Evolutionary conservation across 306 rosid species (phyloP), one percentile per base, ranked within the genome.

Genomic region (Ammopiptanthus mongolicus): DNA sequence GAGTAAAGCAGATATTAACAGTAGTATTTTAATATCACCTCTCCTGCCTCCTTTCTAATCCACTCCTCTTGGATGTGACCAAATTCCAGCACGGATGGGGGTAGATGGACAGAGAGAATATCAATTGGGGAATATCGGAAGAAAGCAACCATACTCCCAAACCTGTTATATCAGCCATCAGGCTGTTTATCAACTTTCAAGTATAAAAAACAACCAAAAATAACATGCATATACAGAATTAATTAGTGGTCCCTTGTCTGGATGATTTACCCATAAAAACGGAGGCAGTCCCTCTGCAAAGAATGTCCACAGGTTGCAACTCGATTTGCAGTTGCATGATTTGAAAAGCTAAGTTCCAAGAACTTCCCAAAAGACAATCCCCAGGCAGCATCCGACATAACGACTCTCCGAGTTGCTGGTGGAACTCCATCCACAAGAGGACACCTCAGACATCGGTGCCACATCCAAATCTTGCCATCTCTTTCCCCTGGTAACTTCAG

Each of bases 301-400:
- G 99, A 96, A 86, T 96, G 99, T 37, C 99, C 99, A 74, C 99
- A 96, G 67, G 86, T 83, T 36, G 99, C 99, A 42, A 92, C 89
- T 17, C 99, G 98, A 82, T 96, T 96, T 4, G 99, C 99, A 78
- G 99, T 96, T 37, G 99, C 97, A 78, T 95, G 97, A 80, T 95
- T 95, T 76, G 99, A 95, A 78, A 96, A 96, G 85, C 99, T 91
- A 71, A 96, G 94, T 82, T 96, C 99, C 91, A 96, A 87, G 84
- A 96, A 96, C 85, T 96, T 96, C 69, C 99, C 99, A 84, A 96
- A 91, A 62, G 99, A 96, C 81, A 96, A 90, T 41, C 97, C 98
- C 99, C 99, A 96, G 2, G 99, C 99, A 67, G 99, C 98, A 88
- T 96, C 96, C 0, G 99, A 96, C 99, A 96, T 96, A 73, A 96